Conservation (phyloP, 225 moss, liverwort and hornwort species). For the Bryum argenteum region DNA sequence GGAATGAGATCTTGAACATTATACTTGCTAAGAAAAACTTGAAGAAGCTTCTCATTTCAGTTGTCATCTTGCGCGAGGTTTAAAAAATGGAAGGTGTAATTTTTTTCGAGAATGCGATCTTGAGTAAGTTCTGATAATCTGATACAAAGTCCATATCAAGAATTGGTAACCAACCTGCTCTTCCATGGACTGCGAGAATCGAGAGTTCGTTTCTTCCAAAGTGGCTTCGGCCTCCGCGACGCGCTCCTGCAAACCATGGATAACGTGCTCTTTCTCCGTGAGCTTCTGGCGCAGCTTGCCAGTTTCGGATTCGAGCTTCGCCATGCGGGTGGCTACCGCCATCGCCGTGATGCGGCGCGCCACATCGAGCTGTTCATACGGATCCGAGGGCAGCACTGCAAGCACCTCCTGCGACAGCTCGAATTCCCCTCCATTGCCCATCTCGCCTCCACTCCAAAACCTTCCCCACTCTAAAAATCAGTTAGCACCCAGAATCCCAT, state of each 20-base stretch:
- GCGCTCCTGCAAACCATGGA: slow-evolving; percentile 84
- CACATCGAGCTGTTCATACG: slow-evolving; percentile 94
- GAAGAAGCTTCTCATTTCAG: background rate
- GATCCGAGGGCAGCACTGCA: slow-evolving; percentile 79
- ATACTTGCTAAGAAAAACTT: background rate
- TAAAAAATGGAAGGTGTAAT: no score
- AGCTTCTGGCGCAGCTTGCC: slow-evolving; percentile 86
- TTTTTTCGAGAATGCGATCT: no score
- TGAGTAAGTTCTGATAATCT: background rate
- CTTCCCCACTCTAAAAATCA: background rate
- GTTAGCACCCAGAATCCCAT: no score
- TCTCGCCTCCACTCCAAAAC: background rate
- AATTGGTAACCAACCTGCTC: slow-evolving; percentile 53
- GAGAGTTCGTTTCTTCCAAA: slow-evolving; percentile 71
- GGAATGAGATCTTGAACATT: background rate
- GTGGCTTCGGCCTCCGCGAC: slow-evolving; percentile 73
- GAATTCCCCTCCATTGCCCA: slow-evolving; percentile 90
- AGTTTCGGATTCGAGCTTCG: slow-evolving; percentile 82
- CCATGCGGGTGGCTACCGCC: slow-evolving; percentile 84
- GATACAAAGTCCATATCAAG: background rate
- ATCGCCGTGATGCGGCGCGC: slow-evolving; percentile 91
- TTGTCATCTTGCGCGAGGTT: no score
- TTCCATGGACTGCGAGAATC: slow-evolving; percentile 68
- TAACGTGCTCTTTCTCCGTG: slow-evolving; percentile 84
- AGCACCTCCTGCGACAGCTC: slow-evolving; percentile 86